Percentiles rank a stretch among this genome's conserved stretches.
Evolutionary conservation across 2,329 filamentous ascomycete species (phyloP).

Genomic region (Epicoccum nigrum): DNA sequence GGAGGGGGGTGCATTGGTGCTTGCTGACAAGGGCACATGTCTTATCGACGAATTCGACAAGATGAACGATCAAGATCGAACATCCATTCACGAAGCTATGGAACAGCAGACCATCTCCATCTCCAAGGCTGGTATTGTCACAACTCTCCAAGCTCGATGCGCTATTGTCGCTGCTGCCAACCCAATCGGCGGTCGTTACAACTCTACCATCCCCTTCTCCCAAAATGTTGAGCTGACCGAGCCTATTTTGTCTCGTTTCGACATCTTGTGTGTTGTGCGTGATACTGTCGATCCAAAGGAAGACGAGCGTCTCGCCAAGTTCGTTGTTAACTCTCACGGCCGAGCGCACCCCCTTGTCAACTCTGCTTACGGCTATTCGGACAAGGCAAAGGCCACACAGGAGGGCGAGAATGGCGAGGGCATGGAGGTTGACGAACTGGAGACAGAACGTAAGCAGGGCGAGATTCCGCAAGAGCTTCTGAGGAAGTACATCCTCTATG

Average conservation of each 20-base stretch:
- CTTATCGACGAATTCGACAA: slow-evolving; percentile 99
- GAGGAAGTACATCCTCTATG: slow-evolving; percentile 96
- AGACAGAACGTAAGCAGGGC: slow-evolving; percentile 62
- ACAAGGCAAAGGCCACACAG: slow-evolving; percentile 30
- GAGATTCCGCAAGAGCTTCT: slow-evolving; percentile 90
- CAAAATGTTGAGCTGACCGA: slow-evolving; percentile 97
- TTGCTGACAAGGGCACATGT: slow-evolving; percentile 93
- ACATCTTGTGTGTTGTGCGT: slow-evolving; percentile 93
- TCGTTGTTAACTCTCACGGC: slow-evolving; percentile 93
- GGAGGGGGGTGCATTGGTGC: slow-evolving; percentile 91
- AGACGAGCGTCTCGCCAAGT: slow-evolving; percentile 90
- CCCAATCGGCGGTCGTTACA: slow-evolving; percentile 94
- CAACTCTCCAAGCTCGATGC: slow-evolving; percentile 92
- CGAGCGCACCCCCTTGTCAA: slow-evolving; percentile 74
- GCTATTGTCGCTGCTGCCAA: slow-evolving; percentile 97
- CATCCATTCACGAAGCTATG: slow-evolving; percentile 99
- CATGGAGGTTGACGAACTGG: slow-evolving; percentile 59
- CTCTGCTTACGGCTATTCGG: slow-evolving; percentile 41
- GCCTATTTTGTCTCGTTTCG: slow-evolving; percentile 96
- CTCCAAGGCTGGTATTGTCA: slow-evolving; percentile 97
- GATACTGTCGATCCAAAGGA: slow-evolving; percentile 92
- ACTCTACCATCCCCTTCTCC: slow-evolving; percentile 92
- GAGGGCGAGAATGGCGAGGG: slow-evolving; percentile 53
- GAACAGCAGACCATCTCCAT: slow-evolving; percentile 99
- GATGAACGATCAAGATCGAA: slow-evolving; percentile 99